These are phyloP conservation scores for Neofusicoccum sp. DNA, from an alignment of 2,329 filamentous ascomycete species.

Conservation along the genomic window DNA sequence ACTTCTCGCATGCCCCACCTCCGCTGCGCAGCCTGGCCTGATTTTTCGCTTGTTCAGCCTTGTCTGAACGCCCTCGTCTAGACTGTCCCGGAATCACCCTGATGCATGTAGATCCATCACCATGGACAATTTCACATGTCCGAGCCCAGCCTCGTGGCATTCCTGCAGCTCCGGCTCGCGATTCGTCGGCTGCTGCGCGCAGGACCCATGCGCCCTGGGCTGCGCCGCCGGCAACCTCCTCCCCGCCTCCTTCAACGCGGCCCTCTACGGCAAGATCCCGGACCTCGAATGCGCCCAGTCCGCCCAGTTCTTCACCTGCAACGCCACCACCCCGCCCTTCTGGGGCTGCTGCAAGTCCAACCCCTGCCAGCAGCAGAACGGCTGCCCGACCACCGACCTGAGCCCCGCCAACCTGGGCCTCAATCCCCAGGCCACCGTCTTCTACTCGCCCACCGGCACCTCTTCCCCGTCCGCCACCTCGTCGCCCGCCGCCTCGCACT, in stretches of 20 bases:
- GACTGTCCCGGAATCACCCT: too few species aligned
- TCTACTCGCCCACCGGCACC: conserved; percentile 23
- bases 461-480: too few species aligned
- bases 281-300: conserved; percentile 37
- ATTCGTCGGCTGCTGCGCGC: conserved; percentile 46
- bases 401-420: conserved; percentile 29
- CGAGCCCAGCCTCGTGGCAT: conserved; percentile 37
- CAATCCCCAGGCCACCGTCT: conserved; percentile 26
- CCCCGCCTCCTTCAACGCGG: conserved; percentile 37
- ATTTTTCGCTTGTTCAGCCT: too few species aligned
- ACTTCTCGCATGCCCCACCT: too few species aligned
- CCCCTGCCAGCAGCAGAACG: conserved; percentile 31
- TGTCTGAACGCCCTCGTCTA: too few species aligned
- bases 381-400: conserved; percentile 35
- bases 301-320: conserved; percentile 41
- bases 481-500: too few species aligned
- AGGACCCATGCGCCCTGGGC: conserved; percentile 41
- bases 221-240: conserved; percentile 38
- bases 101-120: too few species aligned
- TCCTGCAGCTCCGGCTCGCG: conserved; percentile 34
- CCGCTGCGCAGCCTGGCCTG: too few species aligned
- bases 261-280: conserved; percentile 34
- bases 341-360: conserved; percentile 43
- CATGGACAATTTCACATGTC: conserved; percentile 32
- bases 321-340: conserved; percentile 31